phyloP scores from a whole-genome alignment of 2,329 filamentous ascomycete species.

The Ophiostoma tasmaniense region DNA sequence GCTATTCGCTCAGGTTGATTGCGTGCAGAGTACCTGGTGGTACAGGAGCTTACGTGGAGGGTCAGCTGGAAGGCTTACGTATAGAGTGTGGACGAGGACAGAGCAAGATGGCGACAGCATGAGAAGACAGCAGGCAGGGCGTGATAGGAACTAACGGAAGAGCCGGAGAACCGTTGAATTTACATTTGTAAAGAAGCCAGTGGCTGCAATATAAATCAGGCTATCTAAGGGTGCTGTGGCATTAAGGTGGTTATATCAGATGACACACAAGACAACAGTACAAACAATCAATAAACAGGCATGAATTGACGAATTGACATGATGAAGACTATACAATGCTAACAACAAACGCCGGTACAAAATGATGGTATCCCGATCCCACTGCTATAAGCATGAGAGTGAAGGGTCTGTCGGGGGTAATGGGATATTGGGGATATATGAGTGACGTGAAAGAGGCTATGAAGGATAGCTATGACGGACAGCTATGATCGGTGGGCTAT shows the following conservation, averaged over 20 bases:
- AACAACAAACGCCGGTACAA: conserved; percentile 9
- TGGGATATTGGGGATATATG: conserved; percentile 7
- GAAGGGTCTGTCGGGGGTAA: background rate
- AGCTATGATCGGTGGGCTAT: background rate
- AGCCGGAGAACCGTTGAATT: no score
- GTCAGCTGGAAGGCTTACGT: background rate
- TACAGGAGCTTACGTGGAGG: background rate
- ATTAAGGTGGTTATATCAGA: no score
- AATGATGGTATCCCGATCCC: background rate
- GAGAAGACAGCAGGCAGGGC: no score
- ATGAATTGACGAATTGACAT: background rate
- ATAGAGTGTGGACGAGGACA: background rate
- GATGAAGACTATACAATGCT: background rate
- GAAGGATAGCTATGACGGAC: no score
- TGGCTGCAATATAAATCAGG: no score
- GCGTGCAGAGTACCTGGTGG: background rate
- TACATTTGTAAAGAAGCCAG: no score
- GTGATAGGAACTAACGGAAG: no score
- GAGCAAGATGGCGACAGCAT: no score
- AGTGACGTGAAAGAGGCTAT: conserved; percentile 1
- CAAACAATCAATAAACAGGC: background rate
- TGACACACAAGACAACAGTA: no score
- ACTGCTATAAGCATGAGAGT: background rate
- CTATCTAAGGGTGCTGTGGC: no score
- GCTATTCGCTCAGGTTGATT: background rate